phyloP scores from a whole-genome alignment of 306 rosid genomes.

The Fragaria iinumae region DNA sequence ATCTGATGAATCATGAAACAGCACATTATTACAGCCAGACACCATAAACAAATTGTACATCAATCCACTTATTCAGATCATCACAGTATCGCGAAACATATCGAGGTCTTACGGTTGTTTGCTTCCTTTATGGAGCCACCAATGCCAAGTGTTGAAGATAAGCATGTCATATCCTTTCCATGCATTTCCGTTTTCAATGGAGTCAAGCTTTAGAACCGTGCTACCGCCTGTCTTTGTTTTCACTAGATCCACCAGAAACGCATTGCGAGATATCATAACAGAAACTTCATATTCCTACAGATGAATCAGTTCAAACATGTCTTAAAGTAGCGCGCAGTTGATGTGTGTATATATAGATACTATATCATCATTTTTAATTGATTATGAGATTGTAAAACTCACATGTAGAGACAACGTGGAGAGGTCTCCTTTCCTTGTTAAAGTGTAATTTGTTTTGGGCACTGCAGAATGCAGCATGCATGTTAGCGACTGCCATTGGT shows the following conservation, averaged over 20 bases:
- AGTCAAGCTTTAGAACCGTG: conserved; percentile 40
- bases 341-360: neutral
- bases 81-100: neutral
- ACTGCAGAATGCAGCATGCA: conserved; percentile 45
- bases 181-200: conserved; percentile 33
- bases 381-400: conserved; percentile 1
- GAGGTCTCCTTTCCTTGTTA: conserved; percentile 29
- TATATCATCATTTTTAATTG: too few relatives aligned
- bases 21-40: neutral
- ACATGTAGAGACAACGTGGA: conserved; percentile 32
- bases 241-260: conserved; percentile 41
- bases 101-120: conserved; percentile 25
- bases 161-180: conserved; percentile 46
- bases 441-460: conserved; percentile 30
- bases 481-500: conserved; percentile 51
- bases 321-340: neutral
- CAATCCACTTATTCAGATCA: neutral
- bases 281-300: conserved; percentile 36
- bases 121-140: conserved; percentile 52
- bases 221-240: conserved; percentile 26
- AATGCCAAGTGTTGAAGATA: conserved; percentile 51
- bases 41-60: neutral
- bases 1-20: conserved; percentile 18
- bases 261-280: conserved; percentile 28
- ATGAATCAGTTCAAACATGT: neutral